phyloP scores from a whole-genome alignment of 2,329 filamentous ascomycete genomes.

The Exophiala alcalophila region DNA sequence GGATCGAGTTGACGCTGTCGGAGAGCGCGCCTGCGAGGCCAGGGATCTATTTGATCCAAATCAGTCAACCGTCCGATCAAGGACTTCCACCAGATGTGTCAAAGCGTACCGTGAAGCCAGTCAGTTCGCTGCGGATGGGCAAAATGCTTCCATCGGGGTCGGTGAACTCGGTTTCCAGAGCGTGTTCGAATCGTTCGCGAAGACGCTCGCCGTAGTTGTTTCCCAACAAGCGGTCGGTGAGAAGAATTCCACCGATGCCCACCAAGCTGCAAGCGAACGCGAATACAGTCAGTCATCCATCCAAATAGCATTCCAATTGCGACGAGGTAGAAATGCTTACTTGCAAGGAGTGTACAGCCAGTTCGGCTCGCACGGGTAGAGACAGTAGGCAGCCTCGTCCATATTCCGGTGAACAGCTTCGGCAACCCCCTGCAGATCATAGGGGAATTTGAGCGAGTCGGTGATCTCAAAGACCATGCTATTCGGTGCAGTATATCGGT shows the following conservation, averaged over 20 bases:
- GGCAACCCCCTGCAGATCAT: constrained; percentile 15
- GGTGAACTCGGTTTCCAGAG: constrained; percentile 20
- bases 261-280: constrained; percentile 7
- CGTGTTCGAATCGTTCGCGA: constrained; percentile 15
- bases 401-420: constrained; percentile 20
- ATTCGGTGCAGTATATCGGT: constrained; percentile 13
- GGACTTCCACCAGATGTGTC: too few species aligned
- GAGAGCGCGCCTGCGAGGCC: constrained; percentile 20
- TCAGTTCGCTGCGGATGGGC: constrained; percentile 22
- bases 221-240: constrained; percentile 13
- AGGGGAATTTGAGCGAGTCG: constrained; percentile 15
- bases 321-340: constrained; percentile 5
- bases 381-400: constrained; percentile 18
- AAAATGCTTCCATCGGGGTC: constrained; percentile 21
- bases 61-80: too few species aligned
- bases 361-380: constrained; percentile 24
- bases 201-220: constrained; percentile 15
- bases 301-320: too few species aligned
- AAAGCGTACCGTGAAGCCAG: constrained; percentile 18
- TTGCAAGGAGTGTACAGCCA: constrained; percentile 25
- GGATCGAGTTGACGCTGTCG: constrained; percentile 21
- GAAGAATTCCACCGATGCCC: constrained; percentile 13
- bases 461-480: constrained; percentile 19
- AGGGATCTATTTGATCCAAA: too few species aligned
- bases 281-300: not conserved